These are phyloP conservation scores for Chaetomiaceae sp. DNA, from an alignment of 2,329 filamentous ascomycete genomes.

Conservation along the genomic window DNA sequence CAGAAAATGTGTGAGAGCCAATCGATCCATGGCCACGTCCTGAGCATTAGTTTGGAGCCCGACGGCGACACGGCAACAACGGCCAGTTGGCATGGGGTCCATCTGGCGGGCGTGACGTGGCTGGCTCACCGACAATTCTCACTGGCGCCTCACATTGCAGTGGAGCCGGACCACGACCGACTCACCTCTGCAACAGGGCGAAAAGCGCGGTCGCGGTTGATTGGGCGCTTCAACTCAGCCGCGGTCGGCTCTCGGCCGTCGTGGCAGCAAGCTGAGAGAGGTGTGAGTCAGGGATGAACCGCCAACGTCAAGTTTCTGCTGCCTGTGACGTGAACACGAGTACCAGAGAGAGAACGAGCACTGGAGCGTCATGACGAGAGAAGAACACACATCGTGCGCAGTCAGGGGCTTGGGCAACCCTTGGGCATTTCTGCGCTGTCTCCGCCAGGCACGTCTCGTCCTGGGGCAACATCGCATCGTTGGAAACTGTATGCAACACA, in stretches of 20 bases:
- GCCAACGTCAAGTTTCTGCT: background rate
- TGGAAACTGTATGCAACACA: too few relatives aligned
- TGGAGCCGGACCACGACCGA: slow-evolving; percentile 5
- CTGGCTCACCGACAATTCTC: slow-evolving; percentile 10
- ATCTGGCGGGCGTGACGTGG: slow-evolving; percentile 14
- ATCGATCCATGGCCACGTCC: slow-evolving; percentile 10
- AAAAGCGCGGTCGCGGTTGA: slow-evolving; percentile 7
- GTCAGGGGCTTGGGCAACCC: background rate
- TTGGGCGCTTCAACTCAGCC: slow-evolving; percentile 8
- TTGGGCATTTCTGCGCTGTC: background rate
- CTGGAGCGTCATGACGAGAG: background rate
- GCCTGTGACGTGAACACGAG: background rate
- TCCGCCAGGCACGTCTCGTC: too few relatives aligned
- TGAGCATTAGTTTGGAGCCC: slow-evolving; percentile 13
- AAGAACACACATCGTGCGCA: background rate
- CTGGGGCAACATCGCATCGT: too few relatives aligned
- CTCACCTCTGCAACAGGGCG: background rate
- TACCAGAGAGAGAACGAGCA: background rate
- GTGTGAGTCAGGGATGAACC: background rate
- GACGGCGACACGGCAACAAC: background rate
- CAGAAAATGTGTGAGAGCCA: slow-evolving; percentile 9
- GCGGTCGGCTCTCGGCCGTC: background rate
- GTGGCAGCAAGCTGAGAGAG: slow-evolving; percentile 11
- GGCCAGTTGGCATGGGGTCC: slow-evolving; percentile 12
- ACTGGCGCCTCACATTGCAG: slow-evolving; percentile 10